Percentiles rank a stretch among this genome's conserved stretches.
Evolutionary conservation across 495 filamentous ascomycete species (phyloP).

Genomic region (Lasiosphaeriaceae sp.): DNA sequence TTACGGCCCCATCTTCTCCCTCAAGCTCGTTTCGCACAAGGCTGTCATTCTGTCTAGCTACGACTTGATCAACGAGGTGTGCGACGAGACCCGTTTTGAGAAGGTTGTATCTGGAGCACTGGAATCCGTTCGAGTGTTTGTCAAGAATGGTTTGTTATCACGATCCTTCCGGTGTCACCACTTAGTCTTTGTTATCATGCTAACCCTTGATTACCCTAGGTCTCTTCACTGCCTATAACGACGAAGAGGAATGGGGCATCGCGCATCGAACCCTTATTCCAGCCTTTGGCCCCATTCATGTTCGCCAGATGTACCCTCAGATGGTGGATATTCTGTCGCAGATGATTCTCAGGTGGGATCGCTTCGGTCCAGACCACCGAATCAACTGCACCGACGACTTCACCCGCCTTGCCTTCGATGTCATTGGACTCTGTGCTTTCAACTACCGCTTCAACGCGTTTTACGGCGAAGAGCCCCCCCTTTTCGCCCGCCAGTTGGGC

Average conservation of each 20-base stretch:
- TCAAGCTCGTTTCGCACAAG: conserved; percentile 32
- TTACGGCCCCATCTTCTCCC: conserved; percentile 61
- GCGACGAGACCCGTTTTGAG: conserved; percentile 61
- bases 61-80: conserved; percentile 60
- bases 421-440: conserved; percentile 60
- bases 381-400: conserved; percentile 67
- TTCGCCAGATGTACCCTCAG: conserved; percentile 66
- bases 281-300: conserved; percentile 66
- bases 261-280: conserved; percentile 66
- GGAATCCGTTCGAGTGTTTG: conserved; percentile 51
- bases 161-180: neutral
- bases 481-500: conserved; percentile 55
- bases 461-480: conserved; percentile 54
- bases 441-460: conserved; percentile 62
- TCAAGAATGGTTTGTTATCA: conserved; percentile 53
- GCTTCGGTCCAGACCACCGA: conserved; percentile 51
- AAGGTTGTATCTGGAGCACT: conserved; percentile 48
- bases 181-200: neutral
- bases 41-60: conserved; percentile 29
- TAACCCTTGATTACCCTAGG: neutral
- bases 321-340: conserved; percentile 72
- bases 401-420: conserved; percentile 51
- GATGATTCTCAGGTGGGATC: conserved; percentile 68
- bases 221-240: conserved; percentile 56
- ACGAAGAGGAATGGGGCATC: conserved; percentile 64